These are phyloP conservation scores for Mychonastes homosphaera DNA, from an alignment of 139 green algal genomes.

Conservation along the genomic window DNA sequence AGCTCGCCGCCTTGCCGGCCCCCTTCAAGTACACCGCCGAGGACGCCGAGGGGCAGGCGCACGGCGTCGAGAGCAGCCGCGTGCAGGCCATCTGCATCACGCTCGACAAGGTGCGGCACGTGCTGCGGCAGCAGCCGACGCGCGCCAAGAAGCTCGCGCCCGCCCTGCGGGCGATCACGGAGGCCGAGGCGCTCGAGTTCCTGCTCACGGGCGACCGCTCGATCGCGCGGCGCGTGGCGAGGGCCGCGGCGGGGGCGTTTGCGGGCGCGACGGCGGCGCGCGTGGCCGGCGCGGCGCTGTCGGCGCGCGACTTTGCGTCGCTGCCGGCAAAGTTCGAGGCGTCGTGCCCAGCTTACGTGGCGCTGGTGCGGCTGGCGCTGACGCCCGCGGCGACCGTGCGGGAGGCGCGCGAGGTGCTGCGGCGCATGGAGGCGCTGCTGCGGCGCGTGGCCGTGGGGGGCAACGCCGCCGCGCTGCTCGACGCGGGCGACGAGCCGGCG, in stretches of 20 bases:
- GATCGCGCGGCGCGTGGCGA: constrained; percentile 36
- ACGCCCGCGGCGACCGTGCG: neutral
- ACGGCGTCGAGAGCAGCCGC: constrained; percentile 40
- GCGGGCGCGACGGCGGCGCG: constrained; percentile 5
- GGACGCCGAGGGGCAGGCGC: constrained; percentile 10
- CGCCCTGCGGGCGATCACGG: constrained; percentile 40
- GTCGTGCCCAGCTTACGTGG: no score
- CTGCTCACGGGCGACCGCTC: constrained; percentile 51
- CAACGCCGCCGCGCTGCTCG: no score
- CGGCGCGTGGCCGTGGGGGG: constrained; percentile 34
- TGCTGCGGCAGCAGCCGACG: constrained; percentile 28
- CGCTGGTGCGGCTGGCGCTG: neutral
- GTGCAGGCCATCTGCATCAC: constrained; percentile 78
- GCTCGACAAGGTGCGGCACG: constrained; percentile 78
- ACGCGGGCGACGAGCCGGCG: neutral
- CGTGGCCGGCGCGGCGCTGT: neutral
- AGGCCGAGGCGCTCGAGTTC: constrained; percentile 47
- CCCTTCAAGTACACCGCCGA: constrained; percentile 31
- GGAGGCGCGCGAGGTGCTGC: constrained; percentile 20
- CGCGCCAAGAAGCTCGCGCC: constrained; percentile 3
- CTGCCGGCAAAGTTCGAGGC: no score
- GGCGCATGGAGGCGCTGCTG: constrained; percentile 29
- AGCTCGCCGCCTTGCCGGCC: constrained; percentile 41
- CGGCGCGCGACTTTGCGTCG: no score
- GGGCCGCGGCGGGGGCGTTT: constrained; percentile 18